Base-by-base conservation (phyloP, 2,329 filamentous ascomycete species). In the Pseudogymnoascus sp. region DNA sequence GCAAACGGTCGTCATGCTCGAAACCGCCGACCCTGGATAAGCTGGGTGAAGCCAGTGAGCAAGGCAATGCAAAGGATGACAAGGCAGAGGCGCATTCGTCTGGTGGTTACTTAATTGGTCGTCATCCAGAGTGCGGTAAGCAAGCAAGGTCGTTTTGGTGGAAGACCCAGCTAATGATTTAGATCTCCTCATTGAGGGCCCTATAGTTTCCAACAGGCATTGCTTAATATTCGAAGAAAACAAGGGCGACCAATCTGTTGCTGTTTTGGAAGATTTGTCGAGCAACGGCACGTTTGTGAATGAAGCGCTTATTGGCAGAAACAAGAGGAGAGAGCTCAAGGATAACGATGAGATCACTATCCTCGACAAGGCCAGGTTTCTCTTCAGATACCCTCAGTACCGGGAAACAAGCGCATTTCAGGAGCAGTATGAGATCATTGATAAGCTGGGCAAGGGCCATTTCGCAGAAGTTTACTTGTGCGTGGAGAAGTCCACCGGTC, bases 221-320 rank as follows among this genome's bases (percentile, higher is more conserved):
- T 91, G 88, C 67, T 77, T 90, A 7, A 68, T 91, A 1, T 90
- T 89, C 70, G 80, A 77, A 21, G 82, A 86, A 71, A 84, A 84
- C 65, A 84, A 84, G 67, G 81, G 79, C 8, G 75, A 77, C 14
- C 80, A 84, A 74, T 83, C 80, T 68, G 82, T 85, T 43, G 93
- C 91, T 7, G 84, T 97, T 11, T 76, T 99, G 4, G 93, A 99
- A 74, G 95, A 99, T 74, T 78, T 97, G 18, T 99, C 95, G 5
- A 95, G 88, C 72, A 99, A 99, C 73, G 95, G 95, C 60, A 99
- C 96, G 0, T 99, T 93, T 73, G 88, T 99, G 69, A 97, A 97
- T 72, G 92, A 97, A 70, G 88, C 88, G 14, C 83, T 96, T 31
- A 85, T 99, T 23, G 95, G 95, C 23, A 88, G 93, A 61, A 99